Conservation (phyloP, 768 basidiomycete genomes). For the Phallus indusiatus region DNA sequence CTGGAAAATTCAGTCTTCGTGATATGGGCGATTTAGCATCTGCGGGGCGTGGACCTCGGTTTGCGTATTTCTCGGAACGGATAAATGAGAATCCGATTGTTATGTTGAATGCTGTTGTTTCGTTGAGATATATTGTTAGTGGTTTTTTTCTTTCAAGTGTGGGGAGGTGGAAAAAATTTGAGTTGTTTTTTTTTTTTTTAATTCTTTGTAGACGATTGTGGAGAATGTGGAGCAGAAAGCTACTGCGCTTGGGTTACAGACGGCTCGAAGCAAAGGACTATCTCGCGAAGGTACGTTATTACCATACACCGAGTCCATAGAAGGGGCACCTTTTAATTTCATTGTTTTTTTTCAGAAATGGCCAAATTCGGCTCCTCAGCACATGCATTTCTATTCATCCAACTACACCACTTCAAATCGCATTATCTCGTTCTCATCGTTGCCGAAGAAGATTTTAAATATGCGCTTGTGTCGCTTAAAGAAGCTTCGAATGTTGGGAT, state of each 20-base stretch:
- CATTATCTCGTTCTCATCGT: constrained; percentile 84
- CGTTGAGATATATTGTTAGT: constrained; percentile 56
- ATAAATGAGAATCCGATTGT: constrained; percentile 62
- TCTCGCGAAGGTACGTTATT: constrained; percentile 41
- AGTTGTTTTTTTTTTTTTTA: not conserved
- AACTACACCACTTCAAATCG: constrained; percentile 62
- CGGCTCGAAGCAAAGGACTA: constrained; percentile 62
- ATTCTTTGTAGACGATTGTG: constrained; percentile 54
- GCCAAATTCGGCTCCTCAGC: constrained; percentile 57
- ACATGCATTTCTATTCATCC: constrained; percentile 63
- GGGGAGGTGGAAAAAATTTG: too few species aligned
- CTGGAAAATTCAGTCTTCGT: constrained; percentile 66
- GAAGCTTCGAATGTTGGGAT: constrained; percentile 45
- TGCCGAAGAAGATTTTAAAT: constrained; percentile 67
- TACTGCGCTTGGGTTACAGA: constrained; percentile 73
- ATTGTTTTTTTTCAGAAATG: constrained; percentile 37
- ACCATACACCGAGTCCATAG: not conserved
- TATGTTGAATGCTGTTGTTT: constrained; percentile 47
- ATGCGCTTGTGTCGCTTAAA: constrained; percentile 68
- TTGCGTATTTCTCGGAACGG: constrained; percentile 44
- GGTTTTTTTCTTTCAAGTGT: too few species aligned
- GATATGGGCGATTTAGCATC: constrained; percentile 78
- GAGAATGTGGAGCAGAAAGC: constrained; percentile 81
- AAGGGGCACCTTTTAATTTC: constrained; percentile 5
- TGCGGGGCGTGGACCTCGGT: constrained; percentile 60